These are phyloP conservation scores for Stachybotrys elegans DNA, from an alignment of 2,329 filamentous ascomycete species.

Conservation along the genomic window DNA sequence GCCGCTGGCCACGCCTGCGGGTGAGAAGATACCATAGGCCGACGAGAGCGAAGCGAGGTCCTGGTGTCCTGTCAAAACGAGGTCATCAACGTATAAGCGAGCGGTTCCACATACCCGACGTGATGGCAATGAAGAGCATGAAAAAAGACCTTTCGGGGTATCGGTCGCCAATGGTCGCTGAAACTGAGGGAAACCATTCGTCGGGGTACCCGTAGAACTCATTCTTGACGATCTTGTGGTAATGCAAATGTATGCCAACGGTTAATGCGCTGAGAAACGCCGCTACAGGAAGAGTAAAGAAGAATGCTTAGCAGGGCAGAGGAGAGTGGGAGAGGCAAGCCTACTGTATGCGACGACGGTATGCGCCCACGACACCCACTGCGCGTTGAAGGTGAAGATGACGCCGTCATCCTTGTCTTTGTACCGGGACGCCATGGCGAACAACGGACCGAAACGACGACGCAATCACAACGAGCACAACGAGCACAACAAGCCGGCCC, in stretches of 20 bases:
- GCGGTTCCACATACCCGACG: conserved; percentile 58
- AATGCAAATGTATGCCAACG: conserved; percentile 78
- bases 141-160: conserved; percentile 97
- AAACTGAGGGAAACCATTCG: conserved; percentile 96
- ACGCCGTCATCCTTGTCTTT: conserved; percentile 62
- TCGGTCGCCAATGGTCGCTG: conserved; percentile 92
- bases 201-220: conserved; percentile 91
- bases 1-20: conserved; percentile 63
- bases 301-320: not conserved
- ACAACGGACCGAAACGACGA: too few relatives aligned
- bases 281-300: conserved; percentile 37
- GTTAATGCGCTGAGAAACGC: conserved; percentile 84
- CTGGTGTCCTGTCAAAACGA: conserved; percentile 33
- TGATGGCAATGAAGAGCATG: conserved; percentile 94
- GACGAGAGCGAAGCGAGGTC: conserved; percentile 86
- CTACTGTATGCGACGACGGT: conserved; percentile 76
- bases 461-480: too few relatives aligned
- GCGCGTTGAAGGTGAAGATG: conserved; percentile 67
- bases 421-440: conserved; percentile 40
- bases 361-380: conserved; percentile 87
- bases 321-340: conserved; percentile 19
- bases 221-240: conserved; percentile 95
- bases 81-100: not conserved
- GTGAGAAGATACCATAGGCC: conserved; percentile 90
- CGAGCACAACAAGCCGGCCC: too few relatives aligned